phyloP scores from a whole-genome alignment of 2,329 filamentous ascomycete species.

The Lizonia empirigonia region DNA sequence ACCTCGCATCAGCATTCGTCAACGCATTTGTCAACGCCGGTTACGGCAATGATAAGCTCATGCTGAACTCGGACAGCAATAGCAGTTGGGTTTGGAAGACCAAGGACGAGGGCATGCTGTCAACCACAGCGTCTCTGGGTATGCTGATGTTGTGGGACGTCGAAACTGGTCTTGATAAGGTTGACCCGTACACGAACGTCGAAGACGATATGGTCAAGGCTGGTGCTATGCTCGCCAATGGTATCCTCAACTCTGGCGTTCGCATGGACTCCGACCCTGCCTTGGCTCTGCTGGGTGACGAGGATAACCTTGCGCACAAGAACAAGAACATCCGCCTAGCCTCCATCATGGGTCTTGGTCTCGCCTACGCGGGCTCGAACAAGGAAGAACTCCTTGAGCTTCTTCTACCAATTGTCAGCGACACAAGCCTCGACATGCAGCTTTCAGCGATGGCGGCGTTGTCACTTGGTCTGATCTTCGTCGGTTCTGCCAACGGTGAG shows the following conservation, averaged over 20 bases:
- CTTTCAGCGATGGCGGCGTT: conserved; percentile 95
- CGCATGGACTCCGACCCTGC: conserved; percentile 88
- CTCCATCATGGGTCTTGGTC: conserved; percentile 92
- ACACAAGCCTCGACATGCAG: conserved; percentile 88
- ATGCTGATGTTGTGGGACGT: conserved; percentile 93
- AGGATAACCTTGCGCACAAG: conserved; percentile 78
- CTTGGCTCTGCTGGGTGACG: conserved; percentile 80
- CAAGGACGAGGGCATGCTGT: conserved; percentile 97
- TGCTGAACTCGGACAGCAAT: conserved; percentile 84
- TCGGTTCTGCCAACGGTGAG: conserved; percentile 89
- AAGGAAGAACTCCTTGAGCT: conserved; percentile 85
- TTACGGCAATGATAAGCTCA: conserved; percentile 95
- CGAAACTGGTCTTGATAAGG: conserved; percentile 87
- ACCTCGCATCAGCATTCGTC: conserved; percentile 92
- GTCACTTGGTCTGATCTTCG: conserved; percentile 86
- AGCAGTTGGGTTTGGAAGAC: conserved; percentile 99
- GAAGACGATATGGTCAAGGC: conserved; percentile 85
- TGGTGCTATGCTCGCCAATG: conserved; percentile 88
- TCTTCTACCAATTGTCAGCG: conserved; percentile 84
- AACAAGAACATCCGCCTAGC: conserved; percentile 78
- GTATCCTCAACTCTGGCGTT: conserved; percentile 94
- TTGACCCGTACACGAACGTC: conserved; percentile 91
- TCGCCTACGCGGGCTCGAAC: conserved; percentile 93
- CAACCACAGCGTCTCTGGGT: conserved; percentile 90
- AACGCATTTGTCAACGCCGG: conserved; percentile 97